Conservation (phyloP, 257 asterid species). For the Cinchona pubescens region DNA sequence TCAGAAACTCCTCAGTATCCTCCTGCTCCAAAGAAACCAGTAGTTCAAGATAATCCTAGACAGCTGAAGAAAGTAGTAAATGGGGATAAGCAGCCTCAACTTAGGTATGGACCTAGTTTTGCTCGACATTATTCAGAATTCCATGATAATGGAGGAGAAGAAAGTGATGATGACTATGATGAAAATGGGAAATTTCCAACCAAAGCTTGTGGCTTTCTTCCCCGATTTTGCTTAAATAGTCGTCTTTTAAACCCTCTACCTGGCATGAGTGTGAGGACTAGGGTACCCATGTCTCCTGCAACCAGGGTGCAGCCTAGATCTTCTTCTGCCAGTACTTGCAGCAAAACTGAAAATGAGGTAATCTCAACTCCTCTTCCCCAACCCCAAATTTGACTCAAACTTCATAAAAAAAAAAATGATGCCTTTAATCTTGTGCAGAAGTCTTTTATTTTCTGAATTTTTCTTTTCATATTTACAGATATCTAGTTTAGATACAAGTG, state of each 20-base stretch:
- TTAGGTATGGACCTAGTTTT: slow-evolving; percentile 84
- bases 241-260: slow-evolving; percentile 61
- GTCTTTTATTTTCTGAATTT: slow-evolving; percentile 4
- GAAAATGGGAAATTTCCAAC: slow-evolving; percentile 30
- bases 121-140: slow-evolving; percentile 42
- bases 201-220: slow-evolving; percentile 68
- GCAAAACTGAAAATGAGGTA: slow-evolving; percentile 59
- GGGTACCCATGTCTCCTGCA: slow-evolving; percentile 42
- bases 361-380: neutral
- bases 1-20: slow-evolving; percentile 57
- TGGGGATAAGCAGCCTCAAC: slow-evolving; percentile 42
- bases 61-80: slow-evolving; percentile 32
- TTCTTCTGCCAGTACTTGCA: slow-evolving; percentile 39
- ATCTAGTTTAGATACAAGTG: slow-evolving; percentile 37
- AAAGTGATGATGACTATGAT: slow-evolving; percentile 53
- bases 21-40: slow-evolving; percentile 37
- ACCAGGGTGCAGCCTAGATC: slow-evolving; percentile 42
- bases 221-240: slow-evolving; percentile 64
- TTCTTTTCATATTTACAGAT: slow-evolving; percentile 30
- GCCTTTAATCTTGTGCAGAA: neutral
- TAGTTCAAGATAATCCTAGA: slow-evolving; percentile 35
- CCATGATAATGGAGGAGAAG: slow-evolving; percentile 43
- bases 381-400: too few relatives aligned
- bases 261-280: slow-evolving; percentile 56
- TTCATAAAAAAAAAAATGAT: neutral